These are phyloP conservation scores for Geranium brycei DNA, from an alignment of 345 rosid species.

Conservation along the genomic window DNA sequence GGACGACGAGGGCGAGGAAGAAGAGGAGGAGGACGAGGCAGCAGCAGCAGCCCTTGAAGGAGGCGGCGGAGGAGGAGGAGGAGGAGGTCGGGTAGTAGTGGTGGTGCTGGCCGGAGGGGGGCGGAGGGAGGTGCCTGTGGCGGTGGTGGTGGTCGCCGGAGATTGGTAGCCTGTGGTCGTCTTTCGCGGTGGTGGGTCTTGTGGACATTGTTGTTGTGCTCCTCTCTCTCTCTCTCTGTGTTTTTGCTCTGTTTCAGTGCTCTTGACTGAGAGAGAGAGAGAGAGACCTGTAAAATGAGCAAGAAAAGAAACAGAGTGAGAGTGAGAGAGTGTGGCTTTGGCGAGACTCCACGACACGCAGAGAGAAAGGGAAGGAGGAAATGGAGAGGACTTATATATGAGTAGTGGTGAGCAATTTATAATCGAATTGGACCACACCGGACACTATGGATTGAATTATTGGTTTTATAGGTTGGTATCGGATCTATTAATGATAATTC, in stretches of 20 bases:
- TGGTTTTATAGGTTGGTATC: no score
- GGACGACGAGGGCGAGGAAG: slow-evolving; percentile 57
- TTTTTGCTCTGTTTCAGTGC: not conserved
- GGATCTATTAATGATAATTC: no score
- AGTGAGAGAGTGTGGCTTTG: no score
- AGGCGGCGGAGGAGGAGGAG: slow-evolving; percentile 61
- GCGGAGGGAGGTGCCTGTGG: not conserved
- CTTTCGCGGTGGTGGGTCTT: slow-evolving; percentile 3
- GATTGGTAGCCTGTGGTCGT: not conserved
- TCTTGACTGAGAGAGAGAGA: not conserved
- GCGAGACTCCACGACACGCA: no score
- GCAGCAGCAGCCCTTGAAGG: slow-evolving; percentile 94
- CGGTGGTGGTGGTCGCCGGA: no score
- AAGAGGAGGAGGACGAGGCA: slow-evolving; percentile 84
- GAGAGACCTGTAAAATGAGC: no score
- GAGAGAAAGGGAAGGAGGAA: no score
- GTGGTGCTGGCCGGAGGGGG: not conserved
- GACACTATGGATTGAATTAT: no score
- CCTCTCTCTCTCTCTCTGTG: not conserved
- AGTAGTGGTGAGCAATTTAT: no score
- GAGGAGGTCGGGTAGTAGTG: slow-evolving; percentile 12
- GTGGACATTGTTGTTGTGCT: slow-evolving; percentile 6
- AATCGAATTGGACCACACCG: no score
- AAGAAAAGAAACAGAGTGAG: no score
- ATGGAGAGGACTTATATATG: no score